A percentile compares a stretch with the other conserved stretches of the same genome.
phyloP scores from a whole-genome alignment of 345 rosid species.

The Linum lewisii region DNA sequence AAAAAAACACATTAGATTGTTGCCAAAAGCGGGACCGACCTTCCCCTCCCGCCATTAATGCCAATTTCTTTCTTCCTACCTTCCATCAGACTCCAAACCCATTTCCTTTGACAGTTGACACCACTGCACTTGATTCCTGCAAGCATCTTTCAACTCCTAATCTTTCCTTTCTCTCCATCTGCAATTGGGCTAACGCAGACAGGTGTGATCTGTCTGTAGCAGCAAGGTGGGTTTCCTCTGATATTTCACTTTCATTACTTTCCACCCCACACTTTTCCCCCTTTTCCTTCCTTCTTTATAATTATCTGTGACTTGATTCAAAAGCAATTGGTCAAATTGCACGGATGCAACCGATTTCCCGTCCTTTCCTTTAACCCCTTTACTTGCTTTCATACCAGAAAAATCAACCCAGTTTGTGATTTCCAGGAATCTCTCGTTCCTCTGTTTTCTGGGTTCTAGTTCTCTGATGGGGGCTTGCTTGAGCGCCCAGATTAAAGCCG shows the following conservation, averaged over 20 bases:
- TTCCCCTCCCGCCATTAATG: conserved; percentile 25
- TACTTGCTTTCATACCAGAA: too few species aligned
- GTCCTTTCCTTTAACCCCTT: too few species aligned
- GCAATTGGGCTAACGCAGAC: too few species aligned
- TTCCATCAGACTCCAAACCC: background rate
- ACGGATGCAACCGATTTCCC: too few species aligned
- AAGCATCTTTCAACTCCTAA: too few species aligned
- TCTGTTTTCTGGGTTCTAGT: conserved; percentile 6
- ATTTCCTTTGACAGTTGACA: background rate
- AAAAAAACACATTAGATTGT: too few species aligned
- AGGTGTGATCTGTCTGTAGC: too few species aligned
- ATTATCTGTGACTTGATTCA: conserved; percentile 2
- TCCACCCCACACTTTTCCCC: conserved; percentile 11
- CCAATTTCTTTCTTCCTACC: conserved; percentile 16
- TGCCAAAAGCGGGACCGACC: conserved; percentile 24
- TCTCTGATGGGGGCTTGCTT: conserved; percentile 82
- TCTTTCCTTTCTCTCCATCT: background rate
- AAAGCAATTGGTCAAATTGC: too few species aligned
- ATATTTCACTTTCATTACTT: conserved; percentile 9
- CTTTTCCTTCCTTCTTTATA: conserved; percentile 16
- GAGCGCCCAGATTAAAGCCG: conserved; percentile 82
- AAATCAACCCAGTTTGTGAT: too few species aligned
- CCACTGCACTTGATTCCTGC: too few species aligned
- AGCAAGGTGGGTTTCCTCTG: background rate
- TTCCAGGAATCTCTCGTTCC: background rate